Percentiles rank a stretch among this genome's conserved stretches.
These are phyloP conservation scores for Paramecium tetraurelia DNA, from an alignment of 73 alveolate species.

Conservation along the genomic window DNA sequence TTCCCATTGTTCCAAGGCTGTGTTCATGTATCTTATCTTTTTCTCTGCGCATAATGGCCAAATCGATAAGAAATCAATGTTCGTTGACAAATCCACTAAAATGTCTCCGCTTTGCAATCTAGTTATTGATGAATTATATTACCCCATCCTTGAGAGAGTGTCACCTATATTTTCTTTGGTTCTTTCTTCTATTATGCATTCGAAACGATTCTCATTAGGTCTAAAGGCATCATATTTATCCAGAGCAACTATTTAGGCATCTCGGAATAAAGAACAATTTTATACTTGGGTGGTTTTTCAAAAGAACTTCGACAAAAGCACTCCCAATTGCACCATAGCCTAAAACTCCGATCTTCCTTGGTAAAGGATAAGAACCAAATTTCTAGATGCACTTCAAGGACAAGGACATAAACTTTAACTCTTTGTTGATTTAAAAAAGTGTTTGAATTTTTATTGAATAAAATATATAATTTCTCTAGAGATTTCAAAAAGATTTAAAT, in stretches of 20 bases:
- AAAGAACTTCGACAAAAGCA: slow-evolving; percentile 4
- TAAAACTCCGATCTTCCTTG: not conserved
- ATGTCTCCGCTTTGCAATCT: slow-evolving; percentile 31
- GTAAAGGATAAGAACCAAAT: slow-evolving; percentile 15
- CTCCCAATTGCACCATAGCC: slow-evolving; percentile 47
- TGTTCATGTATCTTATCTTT: not conserved
- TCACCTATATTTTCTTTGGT: slow-evolving; percentile 13
- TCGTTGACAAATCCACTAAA: slow-evolving; percentile 35
- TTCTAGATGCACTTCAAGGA: not conserved
- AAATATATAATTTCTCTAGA: not conserved
- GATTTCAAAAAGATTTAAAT: not conserved
- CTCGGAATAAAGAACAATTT: not conserved
- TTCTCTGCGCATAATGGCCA: not conserved
- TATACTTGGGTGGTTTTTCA: slow-evolving; percentile 32
- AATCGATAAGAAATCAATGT: slow-evolving; percentile 2
- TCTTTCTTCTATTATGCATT: not conserved
- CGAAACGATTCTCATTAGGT: not conserved
- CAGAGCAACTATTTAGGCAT: slow-evolving; percentile 32
- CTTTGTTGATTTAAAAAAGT: not conserved
- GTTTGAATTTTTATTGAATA: slow-evolving; percentile 17
- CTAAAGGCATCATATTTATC: slow-evolving; percentile 15
- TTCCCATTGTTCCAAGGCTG: slow-evolving; percentile 46
- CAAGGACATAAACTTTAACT: not conserved
- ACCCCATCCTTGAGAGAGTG: not conserved
- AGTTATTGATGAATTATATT: not conserved